phyloP scores from a whole-genome alignment of 1,284 basidiomycete genomes.

The Ustilago loliicola region DNA sequence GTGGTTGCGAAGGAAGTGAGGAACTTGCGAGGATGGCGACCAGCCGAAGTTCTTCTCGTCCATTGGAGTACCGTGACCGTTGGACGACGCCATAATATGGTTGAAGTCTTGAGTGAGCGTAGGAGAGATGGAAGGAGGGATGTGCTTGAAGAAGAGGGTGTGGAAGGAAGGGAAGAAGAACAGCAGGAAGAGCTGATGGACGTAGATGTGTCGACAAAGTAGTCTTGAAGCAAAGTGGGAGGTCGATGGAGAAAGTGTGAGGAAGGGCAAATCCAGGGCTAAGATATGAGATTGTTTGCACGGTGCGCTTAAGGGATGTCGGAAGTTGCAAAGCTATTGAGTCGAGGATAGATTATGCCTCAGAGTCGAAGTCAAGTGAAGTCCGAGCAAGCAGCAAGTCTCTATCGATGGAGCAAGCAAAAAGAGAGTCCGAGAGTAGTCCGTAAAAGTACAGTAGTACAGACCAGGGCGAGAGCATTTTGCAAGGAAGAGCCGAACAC shows the following conservation, averaged over 20 bases:
- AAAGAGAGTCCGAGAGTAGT: no score
- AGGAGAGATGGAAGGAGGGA: not conserved
- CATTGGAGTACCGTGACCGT: constrained; percentile 22
- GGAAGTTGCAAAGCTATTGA: no score
- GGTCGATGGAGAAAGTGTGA: not conserved
- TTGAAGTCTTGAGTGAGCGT: not conserved
- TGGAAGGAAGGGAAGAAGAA: constrained; percentile 11
- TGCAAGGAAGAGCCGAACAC: no score
- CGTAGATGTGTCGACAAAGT: not conserved
- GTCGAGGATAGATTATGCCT: no score
- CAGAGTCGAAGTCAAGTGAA: no score
- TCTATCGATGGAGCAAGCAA: no score
- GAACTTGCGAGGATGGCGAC: constrained; percentile 36
- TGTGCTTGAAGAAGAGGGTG: constrained; percentile 9
- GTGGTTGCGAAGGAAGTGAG: constrained; percentile 36
- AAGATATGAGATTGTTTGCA: no score
- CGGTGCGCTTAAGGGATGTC: no score
- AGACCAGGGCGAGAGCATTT: no score
- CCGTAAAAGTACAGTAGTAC: no score
- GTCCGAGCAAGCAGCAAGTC: no score
- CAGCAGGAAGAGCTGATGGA: not conserved
- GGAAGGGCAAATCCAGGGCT: no score
- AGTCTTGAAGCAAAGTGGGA: not conserved
- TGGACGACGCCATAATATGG: constrained; percentile 23
- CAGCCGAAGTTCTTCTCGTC: constrained; percentile 35